Conservation (phyloP, 257 asterid species). For the Jacaranda mimosifolia region DNA sequence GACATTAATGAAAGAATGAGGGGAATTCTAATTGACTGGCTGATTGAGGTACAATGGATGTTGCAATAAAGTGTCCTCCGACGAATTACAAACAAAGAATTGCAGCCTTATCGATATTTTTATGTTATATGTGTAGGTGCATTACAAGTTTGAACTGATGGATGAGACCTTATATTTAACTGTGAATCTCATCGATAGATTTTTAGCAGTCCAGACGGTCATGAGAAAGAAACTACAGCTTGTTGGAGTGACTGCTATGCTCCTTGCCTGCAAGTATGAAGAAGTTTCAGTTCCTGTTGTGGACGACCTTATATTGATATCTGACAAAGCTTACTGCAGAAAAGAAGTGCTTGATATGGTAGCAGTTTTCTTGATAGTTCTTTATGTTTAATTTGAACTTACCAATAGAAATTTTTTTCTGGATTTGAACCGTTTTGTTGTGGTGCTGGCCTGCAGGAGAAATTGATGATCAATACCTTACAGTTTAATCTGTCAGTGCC, state of each 20-base stretch:
- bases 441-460: constrained; percentile 61
- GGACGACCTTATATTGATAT: constrained; percentile 82
- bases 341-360: constrained; percentile 90
- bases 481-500: constrained; percentile 85
- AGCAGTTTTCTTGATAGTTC: not conserved
- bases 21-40: constrained; percentile 91
- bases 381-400: not conserved
- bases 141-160: constrained; percentile 95
- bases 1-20: constrained; percentile 94
- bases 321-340: constrained; percentile 85
- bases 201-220: constrained; percentile 63
- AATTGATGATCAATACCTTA: constrained; percentile 71
- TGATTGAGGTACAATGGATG: constrained; percentile 71
- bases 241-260: constrained; percentile 92
- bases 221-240: constrained; percentile 88
- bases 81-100: not conserved
- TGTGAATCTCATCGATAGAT: constrained; percentile 86
- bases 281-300: constrained; percentile 97
- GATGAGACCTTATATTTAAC: constrained; percentile 89
- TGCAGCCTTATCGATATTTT: constrained; percentile 5
- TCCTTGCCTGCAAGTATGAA: constrained; percentile 97
- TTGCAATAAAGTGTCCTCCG: not conserved
- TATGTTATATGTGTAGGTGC: constrained; percentile 59
- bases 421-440: not conserved
- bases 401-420: not conserved